Conservation (phyloP, 352 stramenopile genomes). For the Poterioochromonas sp. region DNA sequence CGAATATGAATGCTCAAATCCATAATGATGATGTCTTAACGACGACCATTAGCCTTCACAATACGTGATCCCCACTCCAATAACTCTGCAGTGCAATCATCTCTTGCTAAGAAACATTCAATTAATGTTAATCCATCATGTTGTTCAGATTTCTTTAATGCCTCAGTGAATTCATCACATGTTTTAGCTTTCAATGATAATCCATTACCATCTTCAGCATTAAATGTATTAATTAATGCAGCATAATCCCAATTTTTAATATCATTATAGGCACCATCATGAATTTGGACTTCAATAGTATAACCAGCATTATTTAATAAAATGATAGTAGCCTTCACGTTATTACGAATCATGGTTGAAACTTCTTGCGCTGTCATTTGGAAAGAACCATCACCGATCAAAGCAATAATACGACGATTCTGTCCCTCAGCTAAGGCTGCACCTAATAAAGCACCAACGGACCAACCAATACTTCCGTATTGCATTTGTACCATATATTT, state of each 20-base stretch:
- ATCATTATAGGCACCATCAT: slow-evolving; percentile 34
- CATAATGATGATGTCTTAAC: no score
- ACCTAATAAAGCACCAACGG: slow-evolving; percentile 30
- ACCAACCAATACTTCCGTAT: slow-evolving; percentile 32
- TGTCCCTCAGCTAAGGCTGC: not conserved
- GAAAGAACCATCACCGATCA: slow-evolving; percentile 36
- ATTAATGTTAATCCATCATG: slow-evolving; percentile 15
- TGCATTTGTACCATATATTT: slow-evolving; percentile 34
- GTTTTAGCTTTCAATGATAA: slow-evolving; percentile 15
- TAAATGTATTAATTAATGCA: slow-evolving; percentile 28
- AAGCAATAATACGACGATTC: slow-evolving; percentile 13
- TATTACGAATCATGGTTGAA: slow-evolving; percentile 37
- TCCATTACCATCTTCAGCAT: slow-evolving; percentile 29
- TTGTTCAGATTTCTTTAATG: slow-evolving; percentile 3
- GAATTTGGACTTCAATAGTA: slow-evolving; percentile 36
- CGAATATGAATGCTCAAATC: no score
- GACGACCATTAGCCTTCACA: slow-evolving; percentile 12
- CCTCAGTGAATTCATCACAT: slow-evolving; percentile 21
- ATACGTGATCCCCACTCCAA: slow-evolving; percentile 34
- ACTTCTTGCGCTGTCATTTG: slow-evolving; percentile 35
- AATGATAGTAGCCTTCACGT: slow-evolving; percentile 31
- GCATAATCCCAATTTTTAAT: slow-evolving; percentile 35
- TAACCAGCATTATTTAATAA: slow-evolving; percentile 34
- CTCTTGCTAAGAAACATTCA: slow-evolving; percentile 19
- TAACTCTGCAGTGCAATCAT: slow-evolving; percentile 28